Evolutionary conservation across 108 stramenopile genomes (phyloP).

Genomic region (Conticribra weissflogii): DNA sequence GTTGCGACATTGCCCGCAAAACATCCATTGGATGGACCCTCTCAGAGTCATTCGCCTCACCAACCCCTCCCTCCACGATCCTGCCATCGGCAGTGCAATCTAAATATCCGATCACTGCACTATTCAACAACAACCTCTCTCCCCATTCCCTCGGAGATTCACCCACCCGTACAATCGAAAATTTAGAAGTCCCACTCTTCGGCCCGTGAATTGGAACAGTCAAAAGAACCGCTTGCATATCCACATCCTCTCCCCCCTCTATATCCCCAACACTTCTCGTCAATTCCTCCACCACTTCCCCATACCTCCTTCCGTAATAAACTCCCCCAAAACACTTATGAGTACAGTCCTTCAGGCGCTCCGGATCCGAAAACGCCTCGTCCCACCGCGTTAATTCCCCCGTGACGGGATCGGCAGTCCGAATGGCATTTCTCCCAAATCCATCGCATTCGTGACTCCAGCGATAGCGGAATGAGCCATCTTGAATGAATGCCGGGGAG

Average conservation of each 20-base stretch:
- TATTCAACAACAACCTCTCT: constrained; percentile 64
- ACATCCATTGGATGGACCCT: constrained; percentile 33
- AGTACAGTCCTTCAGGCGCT: constrained; percentile 34
- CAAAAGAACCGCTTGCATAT: constrained; percentile 51
- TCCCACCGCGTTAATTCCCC: constrained; percentile 35
- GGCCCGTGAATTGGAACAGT: constrained; percentile 69
- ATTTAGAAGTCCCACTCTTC: constrained; percentile 48
- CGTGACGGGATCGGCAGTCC: constrained; percentile 13
- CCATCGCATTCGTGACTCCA: constrained; percentile 68
- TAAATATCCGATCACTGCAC: constrained; percentile 59
- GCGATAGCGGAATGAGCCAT: constrained; percentile 56
- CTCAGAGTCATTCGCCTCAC: constrained; percentile 2
- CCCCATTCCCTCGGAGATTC: constrained; percentile 77
- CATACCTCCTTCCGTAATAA: constrained; percentile 63
- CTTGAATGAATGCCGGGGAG: constrained; percentile 53
- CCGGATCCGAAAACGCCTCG: constrained; percentile 51
- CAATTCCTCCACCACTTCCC: constrained; percentile 3
- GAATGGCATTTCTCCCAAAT: constrained; percentile 54
- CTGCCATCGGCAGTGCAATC: constrained; percentile 27
- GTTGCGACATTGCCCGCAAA: constrained; percentile 62
- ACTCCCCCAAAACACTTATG: constrained; percentile 61
- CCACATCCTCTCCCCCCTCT: constrained; percentile 14
- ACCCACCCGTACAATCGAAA: constrained; percentile 68
- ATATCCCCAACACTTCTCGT: not conserved
- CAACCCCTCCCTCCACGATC: not conserved